Evolutionary conservation across 306 rosid species (phyloP), one percentile per base, ranked within the genome.

Genomic region (Inga oerstediana): DNA sequence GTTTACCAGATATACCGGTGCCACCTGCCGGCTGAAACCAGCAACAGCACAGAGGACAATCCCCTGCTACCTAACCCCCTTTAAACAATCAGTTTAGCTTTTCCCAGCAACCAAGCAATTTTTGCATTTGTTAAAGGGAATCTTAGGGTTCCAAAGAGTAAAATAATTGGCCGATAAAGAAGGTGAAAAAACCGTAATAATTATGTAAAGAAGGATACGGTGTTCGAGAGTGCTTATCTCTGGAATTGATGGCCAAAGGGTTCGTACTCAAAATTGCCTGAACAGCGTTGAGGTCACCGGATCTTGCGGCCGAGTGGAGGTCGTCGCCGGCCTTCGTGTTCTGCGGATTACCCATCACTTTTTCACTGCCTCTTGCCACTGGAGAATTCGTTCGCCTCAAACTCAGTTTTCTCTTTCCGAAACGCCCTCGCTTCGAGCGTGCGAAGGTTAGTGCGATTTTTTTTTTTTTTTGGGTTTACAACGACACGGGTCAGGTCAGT

Each of bases 171-270:
- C 52, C n/a, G 10, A 44, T 12, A 44, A 19, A 5, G 37, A 27
- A 44, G 22, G 8, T 39, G 4, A 39, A 70, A 0, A 71, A 0
- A 56, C 20, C 2, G 11, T 19, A 20, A 16, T 1, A 17, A 52
- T 52, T 16, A 0, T 9, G 35, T 10, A 14, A 5, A 44, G 32
- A 70, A 91, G 97, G 98, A 94, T 92, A 94, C 98, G 98, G 97
- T 74, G 98, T 94, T 84, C 98, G 80, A 71, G 97, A 94, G 89
- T 90, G 98, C 89, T 91, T 92, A 84, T 96, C 99, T 85, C 99
- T 89, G 74, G 90, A 88, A 87, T 93, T 96, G 74, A 92, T 86
- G 43, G 93, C 83, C 83, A 90, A 80, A 84, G 98, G 91, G 80
- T 92, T 93, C 10, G 97, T 86, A 32, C 82, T 72, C 81, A 96